Evolutionary conservation across 495 filamentous ascomycete genomes (phyloP), one percentile per base, ranked within the genome.

Genomic region (Achaetomiella virescens): DNA sequence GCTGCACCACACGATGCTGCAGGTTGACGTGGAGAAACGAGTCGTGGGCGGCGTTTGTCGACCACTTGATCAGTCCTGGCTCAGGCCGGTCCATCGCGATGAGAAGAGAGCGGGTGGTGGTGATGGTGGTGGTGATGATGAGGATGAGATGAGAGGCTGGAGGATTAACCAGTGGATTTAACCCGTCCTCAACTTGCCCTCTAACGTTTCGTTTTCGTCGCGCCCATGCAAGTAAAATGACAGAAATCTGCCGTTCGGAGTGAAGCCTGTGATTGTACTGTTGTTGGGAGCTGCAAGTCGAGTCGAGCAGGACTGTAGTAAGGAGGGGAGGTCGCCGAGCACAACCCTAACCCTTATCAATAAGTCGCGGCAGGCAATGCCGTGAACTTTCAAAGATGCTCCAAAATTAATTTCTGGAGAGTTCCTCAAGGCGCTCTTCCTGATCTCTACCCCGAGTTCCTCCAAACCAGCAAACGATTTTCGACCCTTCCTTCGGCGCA

Each of bases 21-120:
- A 93, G 76, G 68, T 97, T 95, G 66, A 95, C 85, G 46, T 88
- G 83, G 38, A 97, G 78, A 63, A 97, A 97, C 15, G 76, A 64
- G 75, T 80, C 66, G 67, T 81, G 62, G 1, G 70, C 67, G 17
- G 89, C 84, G 61, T 85, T 89, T 38, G 90, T 86, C 21, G 93
- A 97, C 91, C 91, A 97, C 61, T 90, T 84, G 64, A 97, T 85
- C 48, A 82, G 66, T 10, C 78, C 78, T 7, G 73, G 69, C 37
- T 81, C 79, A 10, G 74, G 74, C 21, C 78, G 72, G 57, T 82
- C 79, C 77, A 80, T 76, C 45, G 43, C 35, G 12, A 14, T 63
- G 67, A 6, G 38, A 22, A 17, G 50, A 18, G 44, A 11, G 11
- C 10, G 5, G 12, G 38, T 8, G 42, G n/a, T 17, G 20, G 43